Percentiles rank a stretch among this genome's conserved stretches.
Evolutionary conservation across 805 yeast species (phyloP).

Genomic region (Suhomyces xylopsoci): DNA sequence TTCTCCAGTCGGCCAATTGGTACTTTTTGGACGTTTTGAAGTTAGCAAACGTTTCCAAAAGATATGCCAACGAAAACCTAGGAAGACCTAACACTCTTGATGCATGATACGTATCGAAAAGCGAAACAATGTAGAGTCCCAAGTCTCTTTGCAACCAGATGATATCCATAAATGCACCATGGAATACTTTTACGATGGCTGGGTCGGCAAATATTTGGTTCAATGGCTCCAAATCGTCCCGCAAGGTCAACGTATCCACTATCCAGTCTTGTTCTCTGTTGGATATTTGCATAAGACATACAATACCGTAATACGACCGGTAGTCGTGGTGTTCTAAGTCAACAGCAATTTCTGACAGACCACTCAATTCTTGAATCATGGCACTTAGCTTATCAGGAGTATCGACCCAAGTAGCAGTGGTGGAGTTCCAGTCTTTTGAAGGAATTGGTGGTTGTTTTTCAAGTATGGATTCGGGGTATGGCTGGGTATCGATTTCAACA

Average conservation of each 20-base stretch:
- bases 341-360: constrained; percentile 70
- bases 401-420: constrained; percentile 72
- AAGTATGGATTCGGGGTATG: constrained; percentile 62
- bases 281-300: constrained; percentile 90
- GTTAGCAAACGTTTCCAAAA: constrained; percentile 74
- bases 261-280: constrained; percentile 79
- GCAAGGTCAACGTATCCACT: constrained; percentile 75
- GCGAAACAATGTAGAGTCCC: constrained; percentile 83
- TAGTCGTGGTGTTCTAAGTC: constrained; percentile 96
- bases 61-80: constrained; percentile 76
- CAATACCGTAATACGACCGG: constrained; percentile 85
- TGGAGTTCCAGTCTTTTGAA: constrained; percentile 61
- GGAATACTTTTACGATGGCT: constrained; percentile 77
- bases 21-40: constrained; percentile 91
- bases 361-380: constrained; percentile 54
- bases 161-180: constrained; percentile 96
- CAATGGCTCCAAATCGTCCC: constrained; percentile 65
- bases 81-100: constrained; percentile 76
- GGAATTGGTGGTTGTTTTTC: constrained; percentile 41
- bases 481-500: constrained; percentile 64
- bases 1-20: constrained; percentile 96
- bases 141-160: constrained; percentile 95
- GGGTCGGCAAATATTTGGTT: constrained; percentile 84
- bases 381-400: constrained; percentile 45
- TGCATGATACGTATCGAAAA: constrained; percentile 93